These are phyloP conservation scores for Closterium sp. DNA, from an alignment of 139 green algal genomes.

Conservation along the genomic window DNA sequence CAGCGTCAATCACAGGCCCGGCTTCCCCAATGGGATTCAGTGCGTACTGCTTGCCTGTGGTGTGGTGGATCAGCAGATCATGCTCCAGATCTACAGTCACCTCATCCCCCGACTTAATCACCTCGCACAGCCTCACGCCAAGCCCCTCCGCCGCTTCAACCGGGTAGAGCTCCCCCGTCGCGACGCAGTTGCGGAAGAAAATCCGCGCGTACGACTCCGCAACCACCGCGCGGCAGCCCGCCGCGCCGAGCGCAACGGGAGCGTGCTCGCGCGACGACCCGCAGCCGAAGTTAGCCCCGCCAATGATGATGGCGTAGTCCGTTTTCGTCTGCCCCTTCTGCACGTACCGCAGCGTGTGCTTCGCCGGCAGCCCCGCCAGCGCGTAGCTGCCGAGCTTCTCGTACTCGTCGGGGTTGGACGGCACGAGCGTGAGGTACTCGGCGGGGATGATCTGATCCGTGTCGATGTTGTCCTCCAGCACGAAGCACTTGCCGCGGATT, in stretches of 20 bases:
- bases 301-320: slow-evolving; percentile 87
- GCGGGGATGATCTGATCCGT: slow-evolving; percentile 92
- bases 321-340: slow-evolving; percentile 84
- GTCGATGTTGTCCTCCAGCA: slow-evolving; percentile 85
- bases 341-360: slow-evolving; percentile 41
- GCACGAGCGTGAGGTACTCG: slow-evolving; percentile 92
- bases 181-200: slow-evolving; percentile 96
- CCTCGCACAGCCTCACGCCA: slow-evolving; percentile 73
- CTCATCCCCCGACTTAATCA: slow-evolving; percentile 66
- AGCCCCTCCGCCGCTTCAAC: slow-evolving; percentile 69
- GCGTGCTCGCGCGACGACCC: slow-evolving; percentile 91
- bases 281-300: slow-evolving; percentile 91
- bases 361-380: slow-evolving; percentile 80
- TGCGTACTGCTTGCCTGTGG: slow-evolving; percentile 75
- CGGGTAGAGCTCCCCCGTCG: slow-evolving; percentile 83
- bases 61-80: slow-evolving; percentile 76
- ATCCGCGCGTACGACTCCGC: slow-evolving; percentile 91
- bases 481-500: slow-evolving; percentile 21
- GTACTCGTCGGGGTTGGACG: slow-evolving; percentile 93
- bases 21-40: slow-evolving; percentile 85
- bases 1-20: slow-evolving; percentile 88
- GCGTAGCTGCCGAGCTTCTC: slow-evolving; percentile 95
- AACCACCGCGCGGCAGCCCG: slow-evolving; percentile 72
- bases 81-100: slow-evolving; percentile 90
- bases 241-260: slow-evolving; percentile 83